Percentiles rank a stretch among this genome's conserved stretches.
Evolutionary conservation across 2,329 filamentous ascomycete genomes (phyloP).

Genomic region (Fusarium mangiferae): DNA sequence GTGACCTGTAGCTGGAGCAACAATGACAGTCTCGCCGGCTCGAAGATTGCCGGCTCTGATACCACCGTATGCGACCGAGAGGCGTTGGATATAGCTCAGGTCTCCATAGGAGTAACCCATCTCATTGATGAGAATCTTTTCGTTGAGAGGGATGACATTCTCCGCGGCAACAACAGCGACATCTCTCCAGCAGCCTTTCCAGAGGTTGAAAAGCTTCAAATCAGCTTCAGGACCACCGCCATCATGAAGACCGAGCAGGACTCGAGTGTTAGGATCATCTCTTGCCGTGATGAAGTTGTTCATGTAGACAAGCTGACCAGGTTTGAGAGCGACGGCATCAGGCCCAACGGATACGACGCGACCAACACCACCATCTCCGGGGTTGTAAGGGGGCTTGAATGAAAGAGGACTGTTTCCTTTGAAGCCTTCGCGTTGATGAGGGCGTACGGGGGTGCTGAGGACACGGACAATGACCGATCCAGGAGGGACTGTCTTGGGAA

Average conservation of each 20-base stretch:
- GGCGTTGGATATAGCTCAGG: slow-evolving; percentile 28
- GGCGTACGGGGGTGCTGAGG: slow-evolving; percentile 19
- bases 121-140: background rate
- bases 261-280: slow-evolving; percentile 18
- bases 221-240: background rate
- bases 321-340: slow-evolving; percentile 5
- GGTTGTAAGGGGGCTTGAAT: slow-evolving; percentile 1
- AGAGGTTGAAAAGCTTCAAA: slow-evolving; percentile 20
- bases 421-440: slow-evolving; percentile 23
- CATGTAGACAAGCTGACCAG: slow-evolving; percentile 28
- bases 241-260: slow-evolving; percentile 21
- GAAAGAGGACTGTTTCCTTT: slow-evolving; percentile 18
- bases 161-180: slow-evolving; percentile 5
- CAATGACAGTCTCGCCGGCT: slow-evolving; percentile 24
- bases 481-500: background rate
- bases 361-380: background rate
- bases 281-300: slow-evolving; percentile 15
- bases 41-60: slow-evolving; percentile 6
- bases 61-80: slow-evolving; percentile 26
- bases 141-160: slow-evolving; percentile 18
- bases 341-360: slow-evolving; percentile 24
- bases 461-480: slow-evolving; percentile 29
- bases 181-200: slow-evolving; percentile 29
- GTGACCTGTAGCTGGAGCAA: slow-evolving; percentile 28
- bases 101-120: slow-evolving; percentile 31